Base-by-base conservation (phyloP, 306 rosid species). In the Corylus heterophylla region DNA sequence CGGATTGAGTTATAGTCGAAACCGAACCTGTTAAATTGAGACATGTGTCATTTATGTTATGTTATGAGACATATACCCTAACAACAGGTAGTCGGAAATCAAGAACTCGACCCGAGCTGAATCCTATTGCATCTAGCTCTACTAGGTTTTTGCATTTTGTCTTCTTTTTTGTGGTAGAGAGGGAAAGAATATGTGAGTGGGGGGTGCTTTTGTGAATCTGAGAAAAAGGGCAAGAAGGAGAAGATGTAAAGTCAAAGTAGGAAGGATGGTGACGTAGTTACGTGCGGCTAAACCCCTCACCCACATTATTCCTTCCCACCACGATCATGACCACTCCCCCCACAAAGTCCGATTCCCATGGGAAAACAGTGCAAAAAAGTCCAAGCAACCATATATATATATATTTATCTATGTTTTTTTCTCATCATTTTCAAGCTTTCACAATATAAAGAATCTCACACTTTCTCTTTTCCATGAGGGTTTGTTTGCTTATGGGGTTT, bases 281-380 rank as follows among this genome's bases (percentile, higher is more conserved):
- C 82, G 77, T 73, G 87, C 22, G 76, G 56, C 16, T 47, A 54
- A 55, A 69, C 59, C 58, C 37, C 9, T 74, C 8, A 27, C 37
- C 54, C 47, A 39, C 56, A 71, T 71, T 47, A 71, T 71, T 47
- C 18, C 48, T 72, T 76, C 74, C 83, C 88, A 74, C 59, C 68
- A n/a, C n/a, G 18, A 1, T 5, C 4, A 80, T 77, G 79, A 83
- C 42, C 62, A 13, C 45, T 42, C 50, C 45, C 16, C 84, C 87
- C 85, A 76, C 78, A 76, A 79, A 79, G 52, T 77, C 87, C 86
- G 91, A 87, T 80, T 87, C 87, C 80, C 79, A 48, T 69, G 80
- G 73, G 58, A 68, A 68, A 67, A 42, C 39, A 51, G 27, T 1
- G 35, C 35, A 59, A 68, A 52, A 76, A 72, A 69, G 47, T 27